These are phyloP conservation scores for Dothideomycetes sp. DNA, from an alignment of 2,329 filamentous ascomycete genomes.

Conservation along the genomic window DNA sequence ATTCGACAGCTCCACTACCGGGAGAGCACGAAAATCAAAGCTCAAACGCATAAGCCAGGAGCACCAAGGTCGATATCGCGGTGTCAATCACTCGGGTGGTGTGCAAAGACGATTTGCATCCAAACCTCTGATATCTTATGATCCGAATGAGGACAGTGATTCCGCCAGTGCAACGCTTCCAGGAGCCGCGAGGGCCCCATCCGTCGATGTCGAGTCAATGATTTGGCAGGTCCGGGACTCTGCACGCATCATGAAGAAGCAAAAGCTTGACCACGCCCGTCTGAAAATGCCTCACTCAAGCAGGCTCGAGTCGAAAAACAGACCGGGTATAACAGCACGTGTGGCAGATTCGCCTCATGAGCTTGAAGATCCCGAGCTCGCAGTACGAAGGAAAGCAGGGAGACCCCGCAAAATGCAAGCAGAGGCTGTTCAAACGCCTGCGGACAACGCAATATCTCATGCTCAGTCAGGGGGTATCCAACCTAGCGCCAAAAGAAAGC, in stretches of 20 bases:
- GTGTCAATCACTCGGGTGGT: background rate
- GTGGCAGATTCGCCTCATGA: no score
- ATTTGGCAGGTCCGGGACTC: background rate
- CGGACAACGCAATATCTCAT: no score
- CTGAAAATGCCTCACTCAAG: no score
- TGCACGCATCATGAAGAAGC: background rate
- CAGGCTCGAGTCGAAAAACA: no score
- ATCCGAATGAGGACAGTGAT: background rate
- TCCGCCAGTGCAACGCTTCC: background rate
- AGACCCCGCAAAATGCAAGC: no score
- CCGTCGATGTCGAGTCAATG: background rate
- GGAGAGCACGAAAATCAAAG: no score
- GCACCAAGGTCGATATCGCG: background rate
- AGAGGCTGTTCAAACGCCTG: no score
- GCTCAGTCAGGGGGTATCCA: no score
- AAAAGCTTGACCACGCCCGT: background rate
- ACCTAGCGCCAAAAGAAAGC: background rate
- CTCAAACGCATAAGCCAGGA: background rate
- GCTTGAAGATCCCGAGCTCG: no score
- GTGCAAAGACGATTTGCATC: background rate
- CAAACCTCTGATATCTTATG: background rate
- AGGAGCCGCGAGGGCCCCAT: background rate
- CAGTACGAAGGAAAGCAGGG: no score
- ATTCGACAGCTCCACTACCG: no score
- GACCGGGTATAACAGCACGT: no score